These are phyloP conservation scores for Termitomyces sp. DNA, from an alignment of 768 basidiomycete genomes.

Conservation along the genomic window DNA sequence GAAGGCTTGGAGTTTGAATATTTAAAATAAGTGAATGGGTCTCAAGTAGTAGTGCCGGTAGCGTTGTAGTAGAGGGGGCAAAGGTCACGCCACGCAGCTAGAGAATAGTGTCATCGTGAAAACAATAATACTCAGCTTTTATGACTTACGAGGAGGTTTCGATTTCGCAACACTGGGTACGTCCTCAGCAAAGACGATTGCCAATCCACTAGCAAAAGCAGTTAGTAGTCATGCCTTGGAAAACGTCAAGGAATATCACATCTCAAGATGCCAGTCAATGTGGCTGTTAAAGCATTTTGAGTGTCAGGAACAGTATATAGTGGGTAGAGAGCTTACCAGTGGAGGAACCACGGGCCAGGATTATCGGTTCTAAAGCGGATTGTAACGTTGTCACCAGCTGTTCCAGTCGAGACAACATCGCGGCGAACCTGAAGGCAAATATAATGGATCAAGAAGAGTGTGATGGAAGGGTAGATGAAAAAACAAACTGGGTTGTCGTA, in stretches of 20 bases:
- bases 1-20: no score
- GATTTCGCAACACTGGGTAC: not conserved
- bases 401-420: slow-evolving; percentile 19
- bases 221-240: not conserved
- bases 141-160: not conserved
- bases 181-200: slow-evolving; percentile 32
- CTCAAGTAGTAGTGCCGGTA: not conserved
- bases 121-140: no score
- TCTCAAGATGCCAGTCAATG: slow-evolving; percentile 6
- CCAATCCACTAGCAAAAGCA: slow-evolving; percentile 17
- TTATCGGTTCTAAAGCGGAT: slow-evolving; percentile 41
- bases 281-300: not conserved
- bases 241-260: not conserved
- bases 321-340: not conserved
- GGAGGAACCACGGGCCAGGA: slow-evolving; percentile 26
- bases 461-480: no score
- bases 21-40: no score
- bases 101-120: not conserved
- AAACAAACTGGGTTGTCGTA: slow-evolving; percentile 38
- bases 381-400: slow-evolving; percentile 23
- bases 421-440: slow-evolving; percentile 9
- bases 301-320: fast-evolving
- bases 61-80: not conserved
- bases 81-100: not conserved
- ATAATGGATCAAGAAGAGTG: not conserved